phyloP scores from a whole-genome alignment of 2,329 filamentous ascomycete genomes.

The Fusarium sp. region DNA sequence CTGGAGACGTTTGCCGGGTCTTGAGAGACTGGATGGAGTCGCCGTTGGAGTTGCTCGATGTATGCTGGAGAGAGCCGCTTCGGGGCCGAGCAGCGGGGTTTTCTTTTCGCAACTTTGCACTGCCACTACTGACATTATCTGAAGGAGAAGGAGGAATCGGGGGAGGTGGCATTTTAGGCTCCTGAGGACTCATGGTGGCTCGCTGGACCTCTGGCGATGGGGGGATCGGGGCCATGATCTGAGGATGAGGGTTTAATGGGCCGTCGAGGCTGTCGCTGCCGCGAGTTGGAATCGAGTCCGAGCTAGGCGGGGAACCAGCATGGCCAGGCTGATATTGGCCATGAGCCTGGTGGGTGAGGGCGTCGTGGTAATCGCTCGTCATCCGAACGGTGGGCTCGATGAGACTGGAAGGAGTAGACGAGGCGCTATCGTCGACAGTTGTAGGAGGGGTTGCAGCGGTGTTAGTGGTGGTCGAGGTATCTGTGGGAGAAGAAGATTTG shows the following conservation, averaged over 20 bases:
- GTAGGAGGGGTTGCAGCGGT: slow-evolving; percentile 37
- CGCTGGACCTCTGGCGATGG: slow-evolving; percentile 47
- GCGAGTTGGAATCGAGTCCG: slow-evolving; percentile 18
- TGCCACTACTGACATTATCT: slow-evolving; percentile 35
- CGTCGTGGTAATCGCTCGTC: slow-evolving; percentile 36
- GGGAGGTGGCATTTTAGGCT: slow-evolving; percentile 35
- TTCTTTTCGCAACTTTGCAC: slow-evolving; percentile 51
- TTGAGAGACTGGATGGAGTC: slow-evolving; percentile 42
- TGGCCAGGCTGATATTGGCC: slow-evolving; percentile 10
- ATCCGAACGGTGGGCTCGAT: slow-evolving; percentile 41
- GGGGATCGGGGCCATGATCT: slow-evolving; percentile 49
- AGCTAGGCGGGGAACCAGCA: slow-evolving; percentile 33
- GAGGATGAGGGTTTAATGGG: slow-evolving; percentile 41
- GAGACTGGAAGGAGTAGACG: slow-evolving; percentile 43
- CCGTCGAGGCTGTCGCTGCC: slow-evolving; percentile 36
- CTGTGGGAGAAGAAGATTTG: slow-evolving; percentile 45
- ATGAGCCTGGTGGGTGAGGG: slow-evolving; percentile 29
- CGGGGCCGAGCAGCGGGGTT: slow-evolving; percentile 47
- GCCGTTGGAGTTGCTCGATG: slow-evolving; percentile 15
- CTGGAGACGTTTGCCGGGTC: slow-evolving; percentile 49
- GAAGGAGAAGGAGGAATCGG: slow-evolving; percentile 25
- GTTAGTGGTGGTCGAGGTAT: slow-evolving; percentile 41
- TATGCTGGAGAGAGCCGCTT: slow-evolving; percentile 52
- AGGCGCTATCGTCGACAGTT: slow-evolving; percentile 43
- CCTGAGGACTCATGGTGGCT: slow-evolving; percentile 40